Evolutionary conservation across 306 rosid genomes (phyloP), one percentile per base, ranked within the genome.

Genomic region (Myrica gale): DNA sequence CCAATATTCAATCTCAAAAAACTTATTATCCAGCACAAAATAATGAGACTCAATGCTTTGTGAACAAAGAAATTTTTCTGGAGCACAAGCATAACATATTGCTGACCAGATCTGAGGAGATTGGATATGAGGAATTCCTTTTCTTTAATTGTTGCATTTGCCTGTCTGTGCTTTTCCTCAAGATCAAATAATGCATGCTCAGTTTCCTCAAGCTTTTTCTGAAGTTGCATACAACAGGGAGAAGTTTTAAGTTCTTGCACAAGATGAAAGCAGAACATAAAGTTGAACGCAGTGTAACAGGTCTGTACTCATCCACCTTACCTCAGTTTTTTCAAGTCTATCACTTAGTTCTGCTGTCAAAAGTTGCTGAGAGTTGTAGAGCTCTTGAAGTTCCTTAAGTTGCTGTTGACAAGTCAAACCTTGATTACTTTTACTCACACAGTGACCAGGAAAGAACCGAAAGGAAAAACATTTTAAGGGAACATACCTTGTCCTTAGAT

Each of bases 321-420:
- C 99, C 98, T 92, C 99, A 71, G 97, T 91, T 80, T 81, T 88
- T 69, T 96, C 99, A 75, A 96, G 93, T 82, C 90, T 92, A 58
- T 72, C 88, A 70, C 92, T 90, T 75, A 96, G 80, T 41, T 96
- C 99, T 68, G 88, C 86, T 63, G 96, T 82, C 80, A 92, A 83
- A 74, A 87, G 84, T 85, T 90, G 92, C 85, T 96, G 99, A 77
- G 98, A 82, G 78, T 86, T 88, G 89, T 96, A 76, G 58, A 88
- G 97, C 82, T 92, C 98, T 80, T 88, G 97, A 89, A 96, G 96
- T 85, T 89, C 98, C 91, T 86, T 68, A 60, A 91, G 68, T 87
- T 89, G 92, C 99, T 96, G 90, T 83, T 80, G 80, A 84, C 61
- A 77, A 74, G 69, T 71, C 75, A 78, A n/a, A 75, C 56, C 21